phyloP scores from a whole-genome alignment of 208 protist genomes.

The Tritrichomonas musculus region DNA sequence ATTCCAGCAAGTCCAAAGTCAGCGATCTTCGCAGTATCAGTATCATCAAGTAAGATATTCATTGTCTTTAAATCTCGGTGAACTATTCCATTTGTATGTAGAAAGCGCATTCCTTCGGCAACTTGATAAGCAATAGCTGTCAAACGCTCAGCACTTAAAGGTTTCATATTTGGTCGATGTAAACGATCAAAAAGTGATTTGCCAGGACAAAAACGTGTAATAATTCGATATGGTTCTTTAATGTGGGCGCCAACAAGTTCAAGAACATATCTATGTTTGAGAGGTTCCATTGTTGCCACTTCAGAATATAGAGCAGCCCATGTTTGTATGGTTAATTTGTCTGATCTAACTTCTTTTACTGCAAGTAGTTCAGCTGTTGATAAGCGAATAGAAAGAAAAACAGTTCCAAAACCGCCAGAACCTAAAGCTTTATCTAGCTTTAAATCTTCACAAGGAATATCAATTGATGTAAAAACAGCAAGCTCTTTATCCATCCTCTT shows the following conservation, averaged over 20 bases:
- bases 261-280: neutral
- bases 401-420: neutral
- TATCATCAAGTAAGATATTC: neutral
- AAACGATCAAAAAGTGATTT: neutral
- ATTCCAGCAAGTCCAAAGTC: conserved; percentile 2
- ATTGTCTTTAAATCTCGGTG: conserved; percentile 29
- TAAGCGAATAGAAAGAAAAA: neutral
- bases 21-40: neutral
- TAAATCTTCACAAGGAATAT: conserved; percentile 4
- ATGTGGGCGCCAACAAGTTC: conserved; percentile 23
- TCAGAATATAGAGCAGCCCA: conserved; percentile 20
- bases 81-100: conserved; percentile 3
- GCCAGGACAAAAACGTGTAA: conserved; percentile 20
- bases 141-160: neutral
- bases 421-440: neutral
- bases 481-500: conserved; percentile 1
- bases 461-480: neutral
- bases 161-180: neutral
- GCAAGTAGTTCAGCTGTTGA: conserved; percentile 18
- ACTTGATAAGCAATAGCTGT: conserved; percentile 29
- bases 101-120: neutral
- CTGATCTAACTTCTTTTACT: conserved; percentile 19
- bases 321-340: conserved; percentile 1
- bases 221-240: conserved; percentile 33
- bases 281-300: neutral